A percentile compares a stretch with the other conserved stretches of the same genome.
Conservation (phyloP, 23 red algal species). For the Pyropia haitanensis region DNA sequence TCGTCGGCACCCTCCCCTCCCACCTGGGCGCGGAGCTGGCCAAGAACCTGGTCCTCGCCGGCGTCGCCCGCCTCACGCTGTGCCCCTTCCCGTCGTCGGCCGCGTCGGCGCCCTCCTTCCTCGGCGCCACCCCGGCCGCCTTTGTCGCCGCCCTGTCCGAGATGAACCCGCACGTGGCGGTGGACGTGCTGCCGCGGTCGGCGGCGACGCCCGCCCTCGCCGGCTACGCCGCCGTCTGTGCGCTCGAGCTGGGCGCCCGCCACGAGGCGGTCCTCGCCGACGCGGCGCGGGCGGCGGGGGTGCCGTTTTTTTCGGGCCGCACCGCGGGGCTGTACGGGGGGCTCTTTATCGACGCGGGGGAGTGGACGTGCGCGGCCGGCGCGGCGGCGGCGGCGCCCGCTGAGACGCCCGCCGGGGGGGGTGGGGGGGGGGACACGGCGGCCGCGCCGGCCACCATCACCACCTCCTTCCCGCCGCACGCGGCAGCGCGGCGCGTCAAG, state of each 20-base stretch:
- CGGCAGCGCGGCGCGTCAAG: no score
- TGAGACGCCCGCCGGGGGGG: no score
- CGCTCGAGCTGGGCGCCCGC: slow-evolving; percentile 7
- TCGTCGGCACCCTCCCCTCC: slow-evolving; percentile 17
- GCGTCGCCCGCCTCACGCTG: slow-evolving; percentile 31
- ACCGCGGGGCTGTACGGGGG: slow-evolving; percentile 26
- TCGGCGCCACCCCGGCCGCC: slow-evolving; percentile 10
- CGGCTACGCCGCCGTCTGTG: slow-evolving; percentile 30
- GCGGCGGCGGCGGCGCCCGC: no score
- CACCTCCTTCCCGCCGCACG: no score
- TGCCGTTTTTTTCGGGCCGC: slow-evolving; percentile 22
- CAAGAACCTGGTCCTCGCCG: slow-evolving; percentile 64
- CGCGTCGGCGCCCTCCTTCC: slow-evolving; percentile 19
- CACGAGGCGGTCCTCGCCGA: slow-evolving; percentile 24
- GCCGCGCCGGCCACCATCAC: no score
- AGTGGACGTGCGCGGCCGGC: background rate
- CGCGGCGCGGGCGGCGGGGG: slow-evolving; percentile 16
- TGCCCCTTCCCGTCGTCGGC: slow-evolving; percentile 23
- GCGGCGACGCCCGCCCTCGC: slow-evolving; percentile 1
- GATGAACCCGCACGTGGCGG: slow-evolving; percentile 54
- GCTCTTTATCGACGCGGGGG: slow-evolving; percentile 41
- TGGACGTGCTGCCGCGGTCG: slow-evolving; percentile 15
- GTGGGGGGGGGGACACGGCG: no score
- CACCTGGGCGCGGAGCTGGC: slow-evolving; percentile 41
- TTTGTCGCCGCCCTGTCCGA: slow-evolving; percentile 20